Conservation (phyloP, 148 eudicot species). For the Amaranthus cruentus region DNA sequence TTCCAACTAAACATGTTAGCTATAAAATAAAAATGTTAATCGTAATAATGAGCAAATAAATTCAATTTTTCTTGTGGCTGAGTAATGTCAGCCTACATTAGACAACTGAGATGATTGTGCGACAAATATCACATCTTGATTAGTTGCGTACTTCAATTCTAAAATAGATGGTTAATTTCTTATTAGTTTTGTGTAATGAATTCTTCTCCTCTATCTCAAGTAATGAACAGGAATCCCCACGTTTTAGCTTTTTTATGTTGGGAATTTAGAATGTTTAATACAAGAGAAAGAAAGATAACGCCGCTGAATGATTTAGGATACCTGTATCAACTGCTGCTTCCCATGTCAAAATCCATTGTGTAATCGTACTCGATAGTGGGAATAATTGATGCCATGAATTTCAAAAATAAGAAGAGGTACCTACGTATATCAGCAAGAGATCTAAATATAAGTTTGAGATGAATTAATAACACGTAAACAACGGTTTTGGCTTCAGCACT, state of each 20-base stretch:
- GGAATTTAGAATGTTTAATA: neutral
- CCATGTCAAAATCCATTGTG: slow-evolving; percentile 97
- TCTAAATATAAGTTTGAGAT: neutral
- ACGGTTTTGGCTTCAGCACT: too few species aligned
- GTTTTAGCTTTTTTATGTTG: neutral
- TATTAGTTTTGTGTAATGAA: neutral
- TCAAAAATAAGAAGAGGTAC: slow-evolving; percentile 94
- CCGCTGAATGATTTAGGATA: slow-evolving; percentile 3
- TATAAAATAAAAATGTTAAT: neutral
- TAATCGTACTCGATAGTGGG: slow-evolving; percentile 98
- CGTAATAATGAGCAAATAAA: neutral
- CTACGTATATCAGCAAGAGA: slow-evolving; percentile 35
- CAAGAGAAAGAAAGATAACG: neutral
- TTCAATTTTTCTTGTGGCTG: neutral
- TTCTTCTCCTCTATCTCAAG: neutral
- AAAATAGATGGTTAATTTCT: neutral
- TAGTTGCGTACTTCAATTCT: neutral
- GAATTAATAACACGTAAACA: neutral
- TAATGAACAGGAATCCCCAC: neutral
- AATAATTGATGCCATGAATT: slow-evolving; percentile 92
- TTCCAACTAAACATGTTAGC: neutral
- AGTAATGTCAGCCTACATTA: neutral
- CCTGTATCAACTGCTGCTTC: slow-evolving; percentile 66
- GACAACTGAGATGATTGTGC: neutral
- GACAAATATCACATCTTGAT: neutral